Evolutionary conservation across 805 yeast species (phyloP).

Genomic region (Zygosaccharomyces bailii): DNA sequence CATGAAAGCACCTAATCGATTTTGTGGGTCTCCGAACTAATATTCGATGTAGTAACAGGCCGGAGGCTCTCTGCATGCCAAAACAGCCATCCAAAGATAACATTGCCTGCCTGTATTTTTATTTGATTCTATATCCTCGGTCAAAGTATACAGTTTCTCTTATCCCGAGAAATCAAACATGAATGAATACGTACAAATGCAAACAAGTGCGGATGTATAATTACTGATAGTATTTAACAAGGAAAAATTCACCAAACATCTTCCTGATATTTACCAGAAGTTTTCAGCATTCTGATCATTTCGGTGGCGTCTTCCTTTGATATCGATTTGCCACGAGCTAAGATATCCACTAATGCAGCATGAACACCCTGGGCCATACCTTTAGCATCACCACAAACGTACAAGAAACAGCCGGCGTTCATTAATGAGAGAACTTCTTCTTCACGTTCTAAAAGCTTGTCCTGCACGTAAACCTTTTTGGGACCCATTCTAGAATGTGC

Average conservation of each 20-base stretch:
- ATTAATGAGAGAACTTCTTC: constrained; percentile 41
- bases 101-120: not conserved
- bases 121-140: not conserved
- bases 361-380: constrained; percentile 95
- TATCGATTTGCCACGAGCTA: constrained; percentile 60
- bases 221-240: not conserved
- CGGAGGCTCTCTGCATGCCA: not conserved
- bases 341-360: constrained; percentile 57
- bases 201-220: not conserved
- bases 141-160: not conserved
- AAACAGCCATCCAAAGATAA: not conserved
- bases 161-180: not conserved
- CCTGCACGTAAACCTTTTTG: constrained; percentile 78
- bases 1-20: not conserved
- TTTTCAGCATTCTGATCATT: constrained; percentile 70
- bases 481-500: constrained; percentile 79
- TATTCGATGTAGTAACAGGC: not conserved
- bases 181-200: not conserved
- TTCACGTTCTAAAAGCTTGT: constrained; percentile 56
- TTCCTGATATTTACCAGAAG: constrained; percentile 89
- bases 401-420: constrained; percentile 79
- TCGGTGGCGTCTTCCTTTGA: constrained; percentile 68
- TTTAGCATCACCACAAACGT: constrained; percentile 96
- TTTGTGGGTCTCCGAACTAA: not conserved
- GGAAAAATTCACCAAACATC: constrained; percentile 79